These are phyloP conservation scores for Colletotrichum tanaceti DNA, from an alignment of 2,329 filamentous ascomycete species.

Conservation along the genomic window DNA sequence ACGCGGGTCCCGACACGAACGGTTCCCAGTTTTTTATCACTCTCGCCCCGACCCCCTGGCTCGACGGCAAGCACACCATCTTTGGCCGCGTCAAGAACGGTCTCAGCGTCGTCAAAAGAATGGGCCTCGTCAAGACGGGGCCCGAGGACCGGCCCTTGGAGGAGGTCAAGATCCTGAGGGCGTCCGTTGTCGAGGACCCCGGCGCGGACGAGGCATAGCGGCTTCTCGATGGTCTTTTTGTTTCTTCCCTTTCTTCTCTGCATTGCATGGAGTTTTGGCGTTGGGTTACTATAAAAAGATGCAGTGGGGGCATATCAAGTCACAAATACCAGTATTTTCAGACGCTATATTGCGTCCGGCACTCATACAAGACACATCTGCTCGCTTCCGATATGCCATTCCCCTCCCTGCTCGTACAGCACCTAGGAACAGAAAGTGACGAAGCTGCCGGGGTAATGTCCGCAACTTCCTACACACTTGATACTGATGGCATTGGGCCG, in stretches of 20 bases:
- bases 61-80: constrained; percentile 97
- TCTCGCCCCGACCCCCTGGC: constrained; percentile 91
- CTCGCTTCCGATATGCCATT: background rate
- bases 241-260: background rate
- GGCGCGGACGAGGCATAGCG: constrained; percentile 52
- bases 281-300: constrained; percentile 7
- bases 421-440: background rate
- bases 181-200: constrained; percentile 72
- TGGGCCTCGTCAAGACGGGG: constrained; percentile 89
- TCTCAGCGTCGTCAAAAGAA: constrained; percentile 83
- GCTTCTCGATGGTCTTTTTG: background rate
- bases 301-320: background rate
- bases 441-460: background rate
- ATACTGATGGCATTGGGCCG: too few relatives aligned
- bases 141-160: constrained; percentile 83
- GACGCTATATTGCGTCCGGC: background rate
- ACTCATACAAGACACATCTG: background rate
- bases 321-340: constrained; percentile 11
- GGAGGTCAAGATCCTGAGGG: constrained; percentile 82
- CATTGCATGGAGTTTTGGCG: constrained; percentile 37
- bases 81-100: constrained; percentile 91
- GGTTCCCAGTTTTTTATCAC: constrained; percentile 97
- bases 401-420: background rate
- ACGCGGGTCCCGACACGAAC: constrained; percentile 92
- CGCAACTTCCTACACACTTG: too few relatives aligned